Evolutionary conservation across 805 yeast genomes (phyloP).

Genomic region (Cyberlindnera mississippiensis): DNA sequence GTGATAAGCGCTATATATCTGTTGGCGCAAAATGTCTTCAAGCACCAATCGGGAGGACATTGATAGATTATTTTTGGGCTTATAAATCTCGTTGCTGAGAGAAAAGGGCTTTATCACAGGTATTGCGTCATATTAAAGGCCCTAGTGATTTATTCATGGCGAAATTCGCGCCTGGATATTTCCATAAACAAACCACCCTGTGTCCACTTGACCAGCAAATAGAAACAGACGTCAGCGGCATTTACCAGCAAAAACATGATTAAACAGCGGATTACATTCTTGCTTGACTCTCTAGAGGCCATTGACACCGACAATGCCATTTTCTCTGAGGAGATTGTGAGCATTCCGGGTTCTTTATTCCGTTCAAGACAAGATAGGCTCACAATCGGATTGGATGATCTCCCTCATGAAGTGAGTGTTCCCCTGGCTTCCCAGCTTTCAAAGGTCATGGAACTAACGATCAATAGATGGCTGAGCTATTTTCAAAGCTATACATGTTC

Average conservation of each 20-base stretch:
- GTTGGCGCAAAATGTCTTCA: too few species aligned
- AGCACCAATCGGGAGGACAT: too few species aligned
- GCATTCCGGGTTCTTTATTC: conserved; percentile 21
- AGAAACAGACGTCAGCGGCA: background rate
- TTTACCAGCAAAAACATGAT: conserved; percentile 6
- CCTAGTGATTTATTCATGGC: too few species aligned
- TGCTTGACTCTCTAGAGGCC: conserved; percentile 17
- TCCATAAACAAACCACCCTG: too few species aligned
- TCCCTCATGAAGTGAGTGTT: conserved; percentile 15
- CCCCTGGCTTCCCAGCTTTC: too few species aligned
- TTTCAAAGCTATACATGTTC: conserved; percentile 16
- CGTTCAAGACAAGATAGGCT: conserved; percentile 21
- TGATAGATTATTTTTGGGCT: too few species aligned
- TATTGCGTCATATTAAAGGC: too few species aligned
- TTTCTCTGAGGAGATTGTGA: conserved; percentile 15
- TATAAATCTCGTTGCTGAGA: too few species aligned
- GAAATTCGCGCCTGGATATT: too few species aligned
- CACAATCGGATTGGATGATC: conserved; percentile 15
- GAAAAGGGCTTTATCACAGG: too few species aligned
- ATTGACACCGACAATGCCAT: conserved; percentile 25
- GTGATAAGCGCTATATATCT: too few species aligned
- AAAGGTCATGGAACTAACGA: background rate
- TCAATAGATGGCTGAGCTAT: conserved; percentile 6
- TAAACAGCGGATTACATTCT: conserved; percentile 22
- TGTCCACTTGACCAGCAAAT: background rate